Percentiles rank a stretch among this genome's conserved stretches.
These are phyloP conservation scores for Starmerella kuoi DNA, from an alignment of 805 yeast genomes.

Conservation along the genomic window DNA sequence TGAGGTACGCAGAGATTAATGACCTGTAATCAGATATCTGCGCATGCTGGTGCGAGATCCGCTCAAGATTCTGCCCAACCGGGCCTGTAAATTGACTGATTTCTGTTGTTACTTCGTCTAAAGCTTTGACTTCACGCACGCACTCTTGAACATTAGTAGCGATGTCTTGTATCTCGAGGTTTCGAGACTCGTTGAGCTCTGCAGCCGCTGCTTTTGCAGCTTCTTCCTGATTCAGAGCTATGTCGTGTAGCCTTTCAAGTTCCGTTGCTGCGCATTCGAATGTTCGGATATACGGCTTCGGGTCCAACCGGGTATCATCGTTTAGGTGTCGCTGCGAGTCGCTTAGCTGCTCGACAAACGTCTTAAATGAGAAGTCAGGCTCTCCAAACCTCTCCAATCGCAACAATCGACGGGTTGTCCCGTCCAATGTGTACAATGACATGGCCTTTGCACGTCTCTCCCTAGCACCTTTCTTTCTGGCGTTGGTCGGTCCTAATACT, in stretches of 20 bases:
- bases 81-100: slow-evolving; percentile 26
- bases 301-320: slow-evolving; percentile 43
- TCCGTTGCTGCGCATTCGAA: slow-evolving; percentile 77
- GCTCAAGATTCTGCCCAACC: slow-evolving; percentile 26
- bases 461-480: too few species aligned
- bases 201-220: slow-evolving; percentile 47
- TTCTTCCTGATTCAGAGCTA: slow-evolving; percentile 40
- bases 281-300: slow-evolving; percentile 87
- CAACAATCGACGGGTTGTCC: slow-evolving; percentile 26
- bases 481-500: too few species aligned
- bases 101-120: slow-evolving; percentile 27
- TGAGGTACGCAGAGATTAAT: slow-evolving; percentile 62
- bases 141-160: slow-evolving; percentile 35
- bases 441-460: too few species aligned
- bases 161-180: slow-evolving; percentile 49
- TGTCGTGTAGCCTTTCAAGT: slow-evolving; percentile 47
- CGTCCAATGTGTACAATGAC: slow-evolving; percentile 28
- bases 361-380: slow-evolving; percentile 48
- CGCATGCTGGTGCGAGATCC: slow-evolving; percentile 52
- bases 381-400: slow-evolving; percentile 25
- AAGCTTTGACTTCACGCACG: slow-evolving; percentile 28
- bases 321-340: slow-evolving; percentile 42
- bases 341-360: slow-evolving; percentile 68
- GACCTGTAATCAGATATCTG: slow-evolving; percentile 60
- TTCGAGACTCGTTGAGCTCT: slow-evolving; percentile 52